Conservation (phyloP, 495 filamentous ascomycete genomes). For the Hyaloscypha hepaticicola region DNA sequence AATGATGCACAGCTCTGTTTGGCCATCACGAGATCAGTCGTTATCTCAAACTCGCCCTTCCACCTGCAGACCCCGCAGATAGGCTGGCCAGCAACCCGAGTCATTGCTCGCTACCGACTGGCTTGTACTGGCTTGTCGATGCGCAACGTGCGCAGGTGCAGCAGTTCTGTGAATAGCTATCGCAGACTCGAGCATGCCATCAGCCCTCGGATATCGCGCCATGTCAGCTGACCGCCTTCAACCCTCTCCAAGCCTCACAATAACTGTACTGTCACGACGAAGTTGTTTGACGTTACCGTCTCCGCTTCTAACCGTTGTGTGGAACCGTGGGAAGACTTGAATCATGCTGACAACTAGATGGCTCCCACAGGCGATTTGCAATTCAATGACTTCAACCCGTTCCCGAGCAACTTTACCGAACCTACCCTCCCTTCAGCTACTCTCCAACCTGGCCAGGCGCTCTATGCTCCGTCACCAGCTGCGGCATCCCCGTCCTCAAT, state of each 20-base stretch:
- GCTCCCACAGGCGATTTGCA: constrained; percentile 28
- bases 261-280: neutral
- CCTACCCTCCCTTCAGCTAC: constrained; percentile 41
- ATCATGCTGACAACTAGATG: constrained; percentile 10
- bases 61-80: neutral
- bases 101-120: too few species aligned
- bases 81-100: too few species aligned
- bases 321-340: neutral
- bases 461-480: constrained; percentile 39
- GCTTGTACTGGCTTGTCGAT: too few species aligned
- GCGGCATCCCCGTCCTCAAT: constrained; percentile 43
- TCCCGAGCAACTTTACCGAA: constrained; percentile 38
- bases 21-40: too few species aligned
- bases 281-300: neutral
- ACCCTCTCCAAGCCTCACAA: neutral
- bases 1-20: too few species aligned
- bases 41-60: neutral
- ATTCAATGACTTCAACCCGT: constrained; percentile 34
- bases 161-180: too few species aligned
- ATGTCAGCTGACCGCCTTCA: constrained; percentile 23
- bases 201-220: neutral
- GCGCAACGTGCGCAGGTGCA: too few species aligned
- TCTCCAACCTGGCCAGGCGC: constrained; percentile 45
- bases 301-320: constrained; percentile 8
- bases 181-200: neutral